Evolutionary conservation across 2,329 filamentous ascomycete species (phyloP).

Genomic region (Talaromyces rugulosus): DNA sequence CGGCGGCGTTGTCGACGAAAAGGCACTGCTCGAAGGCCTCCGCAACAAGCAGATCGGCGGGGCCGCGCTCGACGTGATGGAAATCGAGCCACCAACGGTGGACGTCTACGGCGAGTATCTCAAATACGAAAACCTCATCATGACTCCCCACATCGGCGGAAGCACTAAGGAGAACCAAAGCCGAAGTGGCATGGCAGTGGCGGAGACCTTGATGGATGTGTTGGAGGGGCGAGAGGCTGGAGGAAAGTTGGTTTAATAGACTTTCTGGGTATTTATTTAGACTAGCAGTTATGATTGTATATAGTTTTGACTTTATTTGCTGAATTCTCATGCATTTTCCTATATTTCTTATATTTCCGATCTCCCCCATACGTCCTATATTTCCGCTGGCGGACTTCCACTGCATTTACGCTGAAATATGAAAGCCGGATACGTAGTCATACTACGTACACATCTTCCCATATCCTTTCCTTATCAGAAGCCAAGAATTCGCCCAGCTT

Average conservation of each 20-base stretch:
- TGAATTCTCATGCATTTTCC: background rate
- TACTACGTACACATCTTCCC: too few relatives aligned
- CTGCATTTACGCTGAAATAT: background rate
- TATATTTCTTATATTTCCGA: background rate
- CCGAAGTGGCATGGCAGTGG: constrained; percentile 9
- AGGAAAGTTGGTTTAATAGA: background rate
- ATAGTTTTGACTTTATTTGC: background rate
- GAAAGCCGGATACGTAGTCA: background rate
- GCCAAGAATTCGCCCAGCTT: background rate
- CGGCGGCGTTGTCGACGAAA: constrained; percentile 35
- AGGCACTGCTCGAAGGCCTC: constrained; percentile 24
- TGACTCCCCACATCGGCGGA: constrained; percentile 43
- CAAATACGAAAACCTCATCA: constrained; percentile 24
- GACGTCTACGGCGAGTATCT: constrained; percentile 29
- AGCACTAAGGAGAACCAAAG: constrained; percentile 35
- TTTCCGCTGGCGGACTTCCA: background rate
- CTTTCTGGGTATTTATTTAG: background rate
- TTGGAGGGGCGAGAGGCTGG: constrained; percentile 17
- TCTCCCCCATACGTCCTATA: background rate
- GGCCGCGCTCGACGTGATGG: constrained; percentile 34
- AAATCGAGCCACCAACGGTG: constrained; percentile 32
- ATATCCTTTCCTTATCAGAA: background rate
- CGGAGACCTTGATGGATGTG: constrained; percentile 28
- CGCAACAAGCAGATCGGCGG: constrained; percentile 28
- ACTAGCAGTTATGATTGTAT: background rate